phyloP scores from a whole-genome alignment of 257 asterid species.

The Solanum bulbocastanum region DNA sequence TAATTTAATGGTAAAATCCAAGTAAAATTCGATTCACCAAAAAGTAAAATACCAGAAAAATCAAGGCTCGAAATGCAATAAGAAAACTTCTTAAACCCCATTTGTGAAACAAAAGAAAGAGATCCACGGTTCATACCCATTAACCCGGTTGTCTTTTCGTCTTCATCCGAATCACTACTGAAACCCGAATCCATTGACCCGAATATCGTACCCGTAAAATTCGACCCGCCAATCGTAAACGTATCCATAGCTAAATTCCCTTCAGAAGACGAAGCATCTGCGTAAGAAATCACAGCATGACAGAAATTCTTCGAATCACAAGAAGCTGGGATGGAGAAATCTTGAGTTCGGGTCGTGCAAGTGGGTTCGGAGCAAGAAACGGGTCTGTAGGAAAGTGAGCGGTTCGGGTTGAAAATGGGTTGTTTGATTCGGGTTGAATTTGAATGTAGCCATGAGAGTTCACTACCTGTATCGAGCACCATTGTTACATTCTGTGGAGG shows the following conservation, averaged over 20 bases:
- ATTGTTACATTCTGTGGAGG: slow-evolving; percentile 88
- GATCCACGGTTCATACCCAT: slow-evolving; percentile 96
- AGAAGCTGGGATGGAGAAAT: slow-evolving; percentile 78
- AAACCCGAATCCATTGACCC: slow-evolving; percentile 90
- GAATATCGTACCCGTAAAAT: slow-evolving; percentile 43
- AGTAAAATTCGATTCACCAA: slow-evolving; percentile 61
- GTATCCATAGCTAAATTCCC: slow-evolving; percentile 63
- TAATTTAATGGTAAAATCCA: slow-evolving; percentile 55
- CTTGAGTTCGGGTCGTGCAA: slow-evolving; percentile 75
- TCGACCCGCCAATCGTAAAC: slow-evolving; percentile 52
- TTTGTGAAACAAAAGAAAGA: slow-evolving; percentile 72
- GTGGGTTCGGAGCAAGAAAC: slow-evolving; percentile 60
- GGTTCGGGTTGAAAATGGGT: slow-evolving; percentile 48
- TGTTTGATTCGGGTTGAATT: slow-evolving; percentile 27
- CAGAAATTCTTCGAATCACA: slow-evolving; percentile 69
- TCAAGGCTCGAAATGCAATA: slow-evolving; percentile 78
- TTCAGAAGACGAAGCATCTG: slow-evolving; percentile 70
- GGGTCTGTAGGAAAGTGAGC: slow-evolving; percentile 51
- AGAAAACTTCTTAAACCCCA: slow-evolving; percentile 71
- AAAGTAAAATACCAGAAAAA: slow-evolving; percentile 50
- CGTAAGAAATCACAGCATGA: slow-evolving; percentile 74
- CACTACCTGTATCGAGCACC: slow-evolving; percentile 96
- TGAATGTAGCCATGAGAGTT: slow-evolving; percentile 90
- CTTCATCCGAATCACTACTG: slow-evolving; percentile 57
- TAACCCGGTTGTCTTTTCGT: slow-evolving; percentile 67